Evolutionary conservation across 306 rosid genomes (phyloP).

Genomic region (Cyamopsis tetragonoloba): DNA sequence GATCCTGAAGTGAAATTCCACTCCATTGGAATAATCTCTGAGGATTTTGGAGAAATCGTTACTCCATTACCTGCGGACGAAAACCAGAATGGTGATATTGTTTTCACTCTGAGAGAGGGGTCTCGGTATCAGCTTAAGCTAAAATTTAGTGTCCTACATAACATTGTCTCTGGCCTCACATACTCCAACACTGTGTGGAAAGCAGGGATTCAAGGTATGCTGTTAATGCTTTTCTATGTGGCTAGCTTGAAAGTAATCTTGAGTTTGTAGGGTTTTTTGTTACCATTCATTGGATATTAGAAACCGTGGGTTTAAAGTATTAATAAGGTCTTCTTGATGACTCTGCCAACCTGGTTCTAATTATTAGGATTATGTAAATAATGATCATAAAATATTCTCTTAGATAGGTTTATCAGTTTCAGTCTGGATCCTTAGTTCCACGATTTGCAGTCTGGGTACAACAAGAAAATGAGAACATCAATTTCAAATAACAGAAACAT

Average conservation of each 20-base stretch:
- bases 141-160: conserved; percentile 73
- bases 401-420: background rate
- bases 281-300: background rate
- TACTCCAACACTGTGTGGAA: conserved; percentile 92
- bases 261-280: background rate
- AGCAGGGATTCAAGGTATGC: conserved; percentile 77
- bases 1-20: conserved; percentile 92
- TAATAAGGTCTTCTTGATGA: background rate
- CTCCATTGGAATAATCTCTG: conserved; percentile 71
- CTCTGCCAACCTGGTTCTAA: background rate
- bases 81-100: conserved; percentile 34
- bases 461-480: background rate
- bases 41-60: conserved; percentile 68
- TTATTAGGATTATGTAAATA: background rate
- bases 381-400: background rate
- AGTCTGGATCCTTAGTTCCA: background rate
- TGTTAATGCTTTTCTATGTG: background rate
- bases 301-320: background rate
- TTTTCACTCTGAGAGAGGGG: conserved; percentile 73
- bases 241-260: background rate
- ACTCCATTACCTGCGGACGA: conserved; percentile 63
- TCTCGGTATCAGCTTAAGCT: conserved; percentile 75
- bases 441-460: background rate
- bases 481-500: background rate
- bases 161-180: conserved; percentile 85